Percentiles rank a stretch among this genome's conserved stretches.
These are phyloP conservation scores for Aspergillus tanneri DNA, from an alignment of 2,329 filamentous ascomycete genomes.

Conservation along the genomic window DNA sequence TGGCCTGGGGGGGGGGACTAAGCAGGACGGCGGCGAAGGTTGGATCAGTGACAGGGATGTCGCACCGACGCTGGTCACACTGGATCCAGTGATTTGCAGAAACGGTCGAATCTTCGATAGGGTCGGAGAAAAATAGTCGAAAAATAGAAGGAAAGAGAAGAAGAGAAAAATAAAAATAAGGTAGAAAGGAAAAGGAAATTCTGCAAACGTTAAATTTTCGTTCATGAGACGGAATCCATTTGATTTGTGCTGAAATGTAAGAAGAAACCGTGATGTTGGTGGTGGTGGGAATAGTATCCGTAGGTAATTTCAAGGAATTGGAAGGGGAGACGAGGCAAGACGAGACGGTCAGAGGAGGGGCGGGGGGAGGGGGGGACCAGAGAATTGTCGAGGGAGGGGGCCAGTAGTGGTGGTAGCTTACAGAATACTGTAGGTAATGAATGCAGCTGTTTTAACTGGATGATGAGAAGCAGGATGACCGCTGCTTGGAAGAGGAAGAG, in stretches of 20 bases:
- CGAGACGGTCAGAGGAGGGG: no score
- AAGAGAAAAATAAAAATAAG: conserved; percentile 1
- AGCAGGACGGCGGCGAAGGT: conserved; percentile 25
- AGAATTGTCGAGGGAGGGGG: not conserved
- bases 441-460: no score
- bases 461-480: not conserved
- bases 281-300: no score
- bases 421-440: no score
- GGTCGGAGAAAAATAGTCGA: conserved; percentile 11
- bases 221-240: not conserved
- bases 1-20: conserved; percentile 27
- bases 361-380: conserved; percentile 8
- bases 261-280: no score
- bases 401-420: not conserved
- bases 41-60: conserved; percentile 36
- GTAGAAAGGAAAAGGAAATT: not conserved
- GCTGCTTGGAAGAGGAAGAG: conserved; percentile 5
- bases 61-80: conserved; percentile 29
- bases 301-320: no score
- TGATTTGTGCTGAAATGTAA: not conserved
- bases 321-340: no score
- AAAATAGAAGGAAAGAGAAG: conserved; percentile 9
- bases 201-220: not conserved
- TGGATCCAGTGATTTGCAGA: conserved; percentile 21
- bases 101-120: conserved; percentile 17